Evolutionary conservation across 768 basidiomycete species (phyloP), one percentile per base, ranked within the genome.

Genomic region (Lanmaoa rubissima): DNA sequence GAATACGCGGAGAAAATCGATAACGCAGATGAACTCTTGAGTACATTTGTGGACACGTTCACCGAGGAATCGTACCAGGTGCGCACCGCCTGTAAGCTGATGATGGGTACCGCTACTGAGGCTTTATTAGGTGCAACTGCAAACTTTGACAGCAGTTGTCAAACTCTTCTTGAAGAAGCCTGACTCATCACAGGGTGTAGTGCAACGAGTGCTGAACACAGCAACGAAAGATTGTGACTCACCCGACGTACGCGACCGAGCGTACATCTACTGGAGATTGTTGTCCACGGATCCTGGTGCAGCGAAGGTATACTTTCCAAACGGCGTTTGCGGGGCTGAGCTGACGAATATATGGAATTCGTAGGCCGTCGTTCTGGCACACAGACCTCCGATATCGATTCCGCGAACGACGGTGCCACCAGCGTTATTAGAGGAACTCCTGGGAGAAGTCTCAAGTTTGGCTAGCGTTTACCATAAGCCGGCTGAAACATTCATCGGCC

Each of bases 381-480:
- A 88, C 55, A 83, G 94, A 52, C 97, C 97, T 3, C 94, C 94
- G 31, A 99, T 99, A 69, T 88, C 90, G 4, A 84, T 98, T 51
- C 92, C 94, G 0, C 86, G 89, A 53, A 96, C 93, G 38, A 94
- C 92, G 0, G 93, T 99, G 1, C 79, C 95, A 0, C 82, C 92
- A 1, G 92, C 84, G 0, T 74, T 98, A 17, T 75, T 98, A 34
- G 95, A 98, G 66, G 97, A 98, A 67, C 82, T 99, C 3, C 73
- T 98, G 0, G 85, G 88, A 32, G 97, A 98, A 69, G 83, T 98
- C 21, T 93, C 92, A 2, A 86, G 82, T 43, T 75, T 98, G 19
- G 92, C 94, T 6, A 96, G 94, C 67, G 94, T 96, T 2, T 99
- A 99, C 69, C 97, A 99, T 76, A 98, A 97, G 72, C 97, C 97